These are phyloP conservation scores for Diaporthe ilicicola DNA, from an alignment of 2,329 filamentous ascomycete genomes.

Conservation along the genomic window DNA sequence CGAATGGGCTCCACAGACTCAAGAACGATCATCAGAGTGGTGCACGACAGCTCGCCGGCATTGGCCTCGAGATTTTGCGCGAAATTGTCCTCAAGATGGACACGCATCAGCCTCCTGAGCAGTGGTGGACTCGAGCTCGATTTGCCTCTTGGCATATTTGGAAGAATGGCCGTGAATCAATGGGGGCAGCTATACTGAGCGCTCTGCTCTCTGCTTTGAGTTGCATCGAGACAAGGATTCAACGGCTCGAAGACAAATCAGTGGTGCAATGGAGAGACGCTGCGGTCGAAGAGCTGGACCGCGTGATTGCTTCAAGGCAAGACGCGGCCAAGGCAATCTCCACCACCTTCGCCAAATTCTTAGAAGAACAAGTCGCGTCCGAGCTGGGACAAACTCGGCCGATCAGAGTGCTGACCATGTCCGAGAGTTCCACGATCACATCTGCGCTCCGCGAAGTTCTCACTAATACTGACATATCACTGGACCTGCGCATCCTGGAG, in stretches of 20 bases:
- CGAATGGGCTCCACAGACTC: slow-evolving; percentile 57
- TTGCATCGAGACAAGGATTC: slow-evolving; percentile 45
- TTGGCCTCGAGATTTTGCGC: slow-evolving; percentile 59
- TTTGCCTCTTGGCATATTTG: slow-evolving; percentile 70
- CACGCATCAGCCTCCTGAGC: slow-evolving; percentile 37
- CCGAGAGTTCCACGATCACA: slow-evolving; percentile 69
- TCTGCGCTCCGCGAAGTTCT: slow-evolving; percentile 55
- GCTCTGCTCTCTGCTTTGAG: slow-evolving; percentile 57
- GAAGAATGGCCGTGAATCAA: slow-evolving; percentile 72
- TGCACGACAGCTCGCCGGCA: slow-evolving; percentile 64
- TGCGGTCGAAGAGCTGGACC: slow-evolving; percentile 34
- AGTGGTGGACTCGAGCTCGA: slow-evolving; percentile 65
- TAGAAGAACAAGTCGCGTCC: slow-evolving; percentile 45
- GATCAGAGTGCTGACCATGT: slow-evolving; percentile 66
- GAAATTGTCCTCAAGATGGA: slow-evolving; percentile 52
- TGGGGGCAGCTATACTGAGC: slow-evolving; percentile 67
- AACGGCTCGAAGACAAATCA: slow-evolving; percentile 35
- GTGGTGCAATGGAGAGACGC: slow-evolving; percentile 30
- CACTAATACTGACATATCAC: slow-evolving; percentile 41
- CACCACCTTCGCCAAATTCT: slow-evolving; percentile 44
- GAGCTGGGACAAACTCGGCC: slow-evolving; percentile 36
- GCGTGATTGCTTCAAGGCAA: slow-evolving; percentile 35
- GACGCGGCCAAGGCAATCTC: slow-evolving; percentile 38
- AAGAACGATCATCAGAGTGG: slow-evolving; percentile 66
- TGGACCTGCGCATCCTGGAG: slow-evolving; percentile 70